Conservation (phyloP, 1,284 basidiomycete species). For the Ustilago crameri region DNA sequence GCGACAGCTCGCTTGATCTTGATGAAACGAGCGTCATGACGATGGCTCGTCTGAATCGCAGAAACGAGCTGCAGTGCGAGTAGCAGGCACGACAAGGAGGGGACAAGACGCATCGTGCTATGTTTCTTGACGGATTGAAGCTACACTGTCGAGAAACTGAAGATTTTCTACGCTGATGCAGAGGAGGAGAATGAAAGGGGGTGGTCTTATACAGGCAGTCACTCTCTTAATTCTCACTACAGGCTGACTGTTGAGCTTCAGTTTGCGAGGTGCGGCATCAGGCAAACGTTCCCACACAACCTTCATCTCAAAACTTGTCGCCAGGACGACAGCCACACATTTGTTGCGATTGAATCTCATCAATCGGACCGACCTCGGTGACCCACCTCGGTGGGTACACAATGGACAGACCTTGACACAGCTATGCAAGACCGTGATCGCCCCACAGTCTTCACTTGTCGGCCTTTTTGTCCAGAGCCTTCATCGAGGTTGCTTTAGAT, state of each 20-base stretch:
- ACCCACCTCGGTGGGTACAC: not conserved
- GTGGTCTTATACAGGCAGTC: not conserved
- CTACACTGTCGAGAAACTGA: not conserved
- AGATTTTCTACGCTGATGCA: not conserved
- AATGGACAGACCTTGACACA: too few species aligned
- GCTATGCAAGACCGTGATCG: too few species aligned
- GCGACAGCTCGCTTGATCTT: slow-evolving; percentile 12
- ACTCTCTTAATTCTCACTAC: too few species aligned
- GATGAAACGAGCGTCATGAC: slow-evolving; percentile 10
- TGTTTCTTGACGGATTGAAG: not conserved
- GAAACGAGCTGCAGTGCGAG: slow-evolving; percentile 16
- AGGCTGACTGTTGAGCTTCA: too few species aligned
- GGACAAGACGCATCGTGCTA: slow-evolving; percentile 13
- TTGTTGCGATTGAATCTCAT: slow-evolving; percentile 9
- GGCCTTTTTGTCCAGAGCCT: too few species aligned
- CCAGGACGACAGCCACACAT: not conserved
- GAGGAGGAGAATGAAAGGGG: too few species aligned
- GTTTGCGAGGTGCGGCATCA: too few species aligned
- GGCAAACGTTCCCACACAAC: slow-evolving; percentile 6
- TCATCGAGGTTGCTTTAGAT: too few species aligned
- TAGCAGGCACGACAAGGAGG: slow-evolving; percentile 6
- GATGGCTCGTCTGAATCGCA: slow-evolving; percentile 6
- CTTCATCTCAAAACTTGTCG: too few species aligned
- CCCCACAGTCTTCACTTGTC: too few species aligned
- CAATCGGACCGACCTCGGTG: slow-evolving; percentile 2